Evolutionary conservation across 305 asterid genomes (phyloP), one percentile per base, ranked within the genome.

Genomic region (Lippia alba): DNA sequence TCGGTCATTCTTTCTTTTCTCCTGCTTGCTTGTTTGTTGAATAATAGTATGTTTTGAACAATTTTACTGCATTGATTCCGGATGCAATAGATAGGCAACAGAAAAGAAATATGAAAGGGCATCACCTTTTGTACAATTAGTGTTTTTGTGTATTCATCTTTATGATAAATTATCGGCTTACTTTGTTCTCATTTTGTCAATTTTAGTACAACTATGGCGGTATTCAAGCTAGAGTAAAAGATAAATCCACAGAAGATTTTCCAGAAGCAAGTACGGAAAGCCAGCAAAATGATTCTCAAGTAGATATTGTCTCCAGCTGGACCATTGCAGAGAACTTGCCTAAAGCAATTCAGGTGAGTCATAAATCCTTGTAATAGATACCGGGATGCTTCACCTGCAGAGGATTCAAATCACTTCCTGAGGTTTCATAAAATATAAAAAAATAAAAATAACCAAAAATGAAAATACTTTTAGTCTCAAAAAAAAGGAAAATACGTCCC

Each of bases 141-240:
- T 17, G 41, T 32, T 56, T 49, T 59, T 76, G 44, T 58, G 51
- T 36, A 36, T 36, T 65, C 48, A 14, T 67, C 66, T 64, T 70
- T 70, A 65, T 72, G 69, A 70, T 51, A 32, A 15, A 62, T 51
- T 71, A 24, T 24, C 30, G 30, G 30, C 30, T 24, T 24, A 24
- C 12, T 48, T 30, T 60, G 53, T 61, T 48, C 19, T 49, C 20
- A 19, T 51, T 76, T 74, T 75, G 61, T 51, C 76, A 50, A 72
- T 69, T 71, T 56, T 67, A 94, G 99, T 88, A 91, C 87, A 94
- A 94, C 75, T 94, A 87, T 79, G 96, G 97, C 46, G 99, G 99
- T 70, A 94, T 94, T 79, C 96, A 76, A 88, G 97, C 94, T 74
- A 85, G 81, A 77, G 41, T 75, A 72, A 74, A 82, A 66, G 92